A percentile compares a stretch with the other conserved stretches of the same genome.
Evolutionary conservation across 2,329 filamentous ascomycete species (phyloP).

Genomic region (Chaetomium sp.): DNA sequence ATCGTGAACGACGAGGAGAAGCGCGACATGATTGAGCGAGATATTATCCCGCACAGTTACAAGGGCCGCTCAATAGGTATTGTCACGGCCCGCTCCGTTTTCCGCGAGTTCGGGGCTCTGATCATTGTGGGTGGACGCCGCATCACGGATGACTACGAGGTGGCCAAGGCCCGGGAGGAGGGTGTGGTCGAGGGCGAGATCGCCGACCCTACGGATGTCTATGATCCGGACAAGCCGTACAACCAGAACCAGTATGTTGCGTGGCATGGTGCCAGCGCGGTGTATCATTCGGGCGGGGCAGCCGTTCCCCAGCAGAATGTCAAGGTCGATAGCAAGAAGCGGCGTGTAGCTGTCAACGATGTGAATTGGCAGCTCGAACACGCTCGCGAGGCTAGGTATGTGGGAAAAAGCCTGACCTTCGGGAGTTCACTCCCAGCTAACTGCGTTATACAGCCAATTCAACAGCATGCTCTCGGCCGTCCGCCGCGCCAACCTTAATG

Average conservation of each 20-base stretch:
- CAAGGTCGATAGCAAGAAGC: conserved; percentile 70
- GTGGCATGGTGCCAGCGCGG: conserved; percentile 93
- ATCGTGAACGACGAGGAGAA: conserved; percentile 98
- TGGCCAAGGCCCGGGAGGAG: conserved; percentile 63
- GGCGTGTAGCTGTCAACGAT: conserved; percentile 81
- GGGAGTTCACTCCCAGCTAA: not conserved
- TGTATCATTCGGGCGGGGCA: conserved; percentile 80
- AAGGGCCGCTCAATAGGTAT: conserved; percentile 97
- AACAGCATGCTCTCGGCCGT: conserved; percentile 67
- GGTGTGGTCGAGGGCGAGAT: conserved; percentile 83
- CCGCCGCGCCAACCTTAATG: conserved; percentile 62
- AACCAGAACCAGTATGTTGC: conserved; percentile 99
- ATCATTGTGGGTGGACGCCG: conserved; percentile 88
- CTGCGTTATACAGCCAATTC: conserved; percentile 58
- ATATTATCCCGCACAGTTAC: conserved; percentile 96
- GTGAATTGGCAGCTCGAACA: conserved; percentile 97
- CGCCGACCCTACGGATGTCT: conserved; percentile 79
- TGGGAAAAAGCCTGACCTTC: conserved; percentile 8
- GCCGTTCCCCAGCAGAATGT: conserved; percentile 68
- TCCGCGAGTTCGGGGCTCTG: conserved; percentile 89
- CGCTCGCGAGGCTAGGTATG: conserved; percentile 80
- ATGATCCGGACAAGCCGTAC: conserved; percentile 76
- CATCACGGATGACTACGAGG: conserved; percentile 85
- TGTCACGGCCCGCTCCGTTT: conserved; percentile 91
- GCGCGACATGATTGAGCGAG: conserved; percentile 87